These are phyloP conservation scores for Kingdonia uniflora DNA, from an alignment of 164 flowering plant genomes.

Conservation along the genomic window DNA sequence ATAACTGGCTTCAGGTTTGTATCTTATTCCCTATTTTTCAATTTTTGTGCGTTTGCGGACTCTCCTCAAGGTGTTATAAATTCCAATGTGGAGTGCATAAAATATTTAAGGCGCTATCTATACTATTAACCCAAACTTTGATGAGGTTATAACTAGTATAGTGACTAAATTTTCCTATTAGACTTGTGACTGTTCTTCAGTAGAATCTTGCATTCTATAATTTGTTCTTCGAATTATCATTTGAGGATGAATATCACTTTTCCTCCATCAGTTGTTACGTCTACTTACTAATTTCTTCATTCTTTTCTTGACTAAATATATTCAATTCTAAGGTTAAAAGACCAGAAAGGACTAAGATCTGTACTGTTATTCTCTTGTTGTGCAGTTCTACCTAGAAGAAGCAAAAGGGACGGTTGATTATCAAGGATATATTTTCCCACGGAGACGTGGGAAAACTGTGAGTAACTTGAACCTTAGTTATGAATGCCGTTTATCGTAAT, in stretches of 20 bases:
- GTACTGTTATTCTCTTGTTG: background rate
- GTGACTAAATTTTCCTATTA: too few relatives aligned
- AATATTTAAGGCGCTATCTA: too few relatives aligned
- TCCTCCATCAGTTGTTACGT: background rate
- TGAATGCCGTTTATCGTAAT: too few relatives aligned
- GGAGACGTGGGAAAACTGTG: constrained; percentile 72
- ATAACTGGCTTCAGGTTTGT: constrained; percentile 93
- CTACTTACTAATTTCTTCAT: background rate
- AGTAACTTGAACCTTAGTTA: constrained; percentile 29
- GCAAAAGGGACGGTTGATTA: constrained; percentile 86
- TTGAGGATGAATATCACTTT: too few relatives aligned
- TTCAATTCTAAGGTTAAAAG: background rate
- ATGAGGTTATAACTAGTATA: too few relatives aligned
- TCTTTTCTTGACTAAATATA: background rate
- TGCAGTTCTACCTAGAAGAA: constrained; percentile 90
- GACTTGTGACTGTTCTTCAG: too few relatives aligned
- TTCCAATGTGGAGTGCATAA: too few relatives aligned
- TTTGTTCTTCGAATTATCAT: too few relatives aligned
- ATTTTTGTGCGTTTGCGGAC: too few relatives aligned
- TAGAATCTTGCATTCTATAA: constrained; percentile 4
- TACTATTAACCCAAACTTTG: too few relatives aligned
- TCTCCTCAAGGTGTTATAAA: too few relatives aligned
- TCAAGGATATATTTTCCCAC: constrained; percentile 87
- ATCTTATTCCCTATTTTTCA: background rate
- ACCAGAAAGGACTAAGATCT: too few relatives aligned